Evolutionary conservation across 1,139 yeast genomes (phyloP), one percentile per base, ranked within the genome.

Genomic region (Saccharomyces hybrid): DNA sequence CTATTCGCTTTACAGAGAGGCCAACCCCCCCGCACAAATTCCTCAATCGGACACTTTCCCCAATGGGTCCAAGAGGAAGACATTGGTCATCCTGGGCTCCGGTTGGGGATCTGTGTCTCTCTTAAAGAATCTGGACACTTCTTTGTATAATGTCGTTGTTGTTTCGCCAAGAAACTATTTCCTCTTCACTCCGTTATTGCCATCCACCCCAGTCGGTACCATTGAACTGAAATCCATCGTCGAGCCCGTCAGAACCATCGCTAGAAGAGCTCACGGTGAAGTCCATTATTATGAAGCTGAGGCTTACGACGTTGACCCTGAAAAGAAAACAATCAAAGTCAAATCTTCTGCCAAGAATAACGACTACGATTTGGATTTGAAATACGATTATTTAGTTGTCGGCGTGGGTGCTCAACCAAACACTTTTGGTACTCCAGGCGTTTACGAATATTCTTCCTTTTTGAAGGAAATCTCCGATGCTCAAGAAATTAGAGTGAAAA

Each of bases 91-190:
- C 61, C 79, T 91, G 64, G 97, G 98, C 57, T 82, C 96, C 48
- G 97, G 97, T 56, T 91, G 97, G 97, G 97, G 96, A 56, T 82
- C 96, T 14, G 83, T 87, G 53, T 82, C 93, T 2, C 75, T 90
- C 62, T 78, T 91, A 72, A 90, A 89, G 75, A 82, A 85, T 70
- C 78, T 91, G 71, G 97, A 91, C 71, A 86, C 97, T 52, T 76
- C 91, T 49, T 76, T 85, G 70, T 91, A 90, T 75, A 88, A 91
- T 70, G 96, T 91, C 54, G 84, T 88, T 54, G 84, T 91, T 55
- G 86, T 91, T 52, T 88, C 97, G 41, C 97, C 98, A 59, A 83
- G 97, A 76, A 90, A 90, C 78, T 90, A 89, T 78, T 91, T 91
- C 74, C 78, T 91, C 66, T 91, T 90, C 79, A 90, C 97, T 50